Conservation (phyloP, 106 monocot species). For the Platanthera guangdongensis region DNA sequence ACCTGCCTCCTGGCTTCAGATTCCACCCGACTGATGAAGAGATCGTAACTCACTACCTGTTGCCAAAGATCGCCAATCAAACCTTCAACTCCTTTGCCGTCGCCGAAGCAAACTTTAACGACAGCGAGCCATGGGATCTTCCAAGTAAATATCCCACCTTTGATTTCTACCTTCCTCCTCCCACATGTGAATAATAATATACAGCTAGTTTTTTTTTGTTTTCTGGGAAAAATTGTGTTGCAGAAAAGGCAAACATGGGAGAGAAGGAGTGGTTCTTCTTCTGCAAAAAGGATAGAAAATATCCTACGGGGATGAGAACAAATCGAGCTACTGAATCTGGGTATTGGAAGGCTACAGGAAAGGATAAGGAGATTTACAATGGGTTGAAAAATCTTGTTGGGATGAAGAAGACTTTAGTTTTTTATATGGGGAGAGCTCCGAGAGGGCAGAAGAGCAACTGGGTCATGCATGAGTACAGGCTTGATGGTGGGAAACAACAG, state of each 20-base stretch:
- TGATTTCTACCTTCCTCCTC: background rate
- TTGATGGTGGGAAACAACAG: conserved; percentile 1
- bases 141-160: background rate
- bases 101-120: background rate
- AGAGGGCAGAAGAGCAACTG: conserved; percentile 9
- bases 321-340: conserved; percentile 4
- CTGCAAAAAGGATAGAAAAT: conserved; percentile 8
- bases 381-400: background rate
- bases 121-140: conserved; percentile 9
- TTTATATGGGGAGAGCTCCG: conserved; percentile 5
- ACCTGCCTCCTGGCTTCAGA: conserved; percentile 10
- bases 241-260: conserved; percentile 2
- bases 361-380: conserved; percentile 4
- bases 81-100: conserved; percentile 1
- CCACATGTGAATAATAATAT: background rate
- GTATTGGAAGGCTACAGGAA: conserved; percentile 9
- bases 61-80: background rate
- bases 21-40: conserved; percentile 9
- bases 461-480: conserved; percentile 5
- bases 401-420: conserved; percentile 9
- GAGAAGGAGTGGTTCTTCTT: conserved; percentile 6
- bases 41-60: conserved; percentile 5
- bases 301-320: conserved; percentile 5
- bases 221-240: background rate
- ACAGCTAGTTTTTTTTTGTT: background rate